These are phyloP conservation scores for Chrysosporium keratinophilum DNA, from an alignment of 2,329 filamentous ascomycete species.

Conservation along the genomic window DNA sequence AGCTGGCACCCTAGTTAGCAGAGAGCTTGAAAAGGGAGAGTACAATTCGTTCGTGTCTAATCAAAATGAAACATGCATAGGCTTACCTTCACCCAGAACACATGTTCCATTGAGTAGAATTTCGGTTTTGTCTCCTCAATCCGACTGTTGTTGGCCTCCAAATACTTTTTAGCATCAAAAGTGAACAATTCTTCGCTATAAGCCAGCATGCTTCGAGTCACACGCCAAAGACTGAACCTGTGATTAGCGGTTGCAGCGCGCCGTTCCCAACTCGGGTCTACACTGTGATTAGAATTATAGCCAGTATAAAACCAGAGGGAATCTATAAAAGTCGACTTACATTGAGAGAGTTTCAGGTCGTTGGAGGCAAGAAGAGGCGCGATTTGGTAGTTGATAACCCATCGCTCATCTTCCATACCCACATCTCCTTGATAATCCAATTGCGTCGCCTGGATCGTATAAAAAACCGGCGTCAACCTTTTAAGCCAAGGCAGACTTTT, in stretches of 20 bases:
- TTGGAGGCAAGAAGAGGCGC: constrained; percentile 41
- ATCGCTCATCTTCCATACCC: constrained; percentile 35
- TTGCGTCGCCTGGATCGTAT: constrained; percentile 35
- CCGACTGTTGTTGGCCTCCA: constrained; percentile 32
- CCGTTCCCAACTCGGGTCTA: constrained; percentile 39
- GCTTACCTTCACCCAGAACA: constrained; percentile 43
- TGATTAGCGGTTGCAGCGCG: constrained; percentile 35
- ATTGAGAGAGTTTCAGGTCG: constrained; percentile 41
- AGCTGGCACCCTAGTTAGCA: constrained; percentile 25
- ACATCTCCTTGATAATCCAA: constrained; percentile 32
- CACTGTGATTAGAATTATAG: constrained; percentile 11
- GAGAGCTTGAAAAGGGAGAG: constrained; percentile 14
- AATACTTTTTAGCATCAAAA: constrained; percentile 24
- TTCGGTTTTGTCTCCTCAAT: constrained; percentile 38
- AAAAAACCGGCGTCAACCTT: constrained; percentile 37
- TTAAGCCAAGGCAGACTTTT: constrained; percentile 35
- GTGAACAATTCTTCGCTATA: constrained; percentile 32
- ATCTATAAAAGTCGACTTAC: constrained; percentile 19
- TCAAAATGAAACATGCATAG: not conserved
- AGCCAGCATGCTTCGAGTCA: constrained; percentile 38
- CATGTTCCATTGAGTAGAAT: constrained; percentile 41
- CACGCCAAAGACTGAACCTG: constrained; percentile 39
- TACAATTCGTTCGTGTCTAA: not conserved
- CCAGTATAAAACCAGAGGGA: not conserved
- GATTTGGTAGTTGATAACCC: constrained; percentile 42